Conservation (phyloP, 2,329 filamentous ascomycete genomes). For the Thermochaetoides dissita region DNA sequence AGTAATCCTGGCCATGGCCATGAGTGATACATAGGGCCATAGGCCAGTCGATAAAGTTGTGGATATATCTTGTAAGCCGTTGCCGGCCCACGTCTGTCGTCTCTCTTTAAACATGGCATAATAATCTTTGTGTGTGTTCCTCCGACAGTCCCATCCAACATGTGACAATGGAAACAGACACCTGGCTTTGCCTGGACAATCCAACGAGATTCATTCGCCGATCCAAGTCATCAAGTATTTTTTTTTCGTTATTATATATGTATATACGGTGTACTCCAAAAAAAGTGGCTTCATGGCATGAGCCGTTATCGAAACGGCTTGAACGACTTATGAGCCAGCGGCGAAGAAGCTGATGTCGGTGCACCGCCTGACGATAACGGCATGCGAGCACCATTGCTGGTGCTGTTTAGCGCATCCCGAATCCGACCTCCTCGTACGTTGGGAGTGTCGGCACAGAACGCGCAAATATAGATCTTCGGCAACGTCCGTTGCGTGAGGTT, state of each 20-base stretch:
- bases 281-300: background rate
- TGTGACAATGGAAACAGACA: background rate
- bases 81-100: constrained; percentile 5
- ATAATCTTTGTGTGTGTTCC: background rate
- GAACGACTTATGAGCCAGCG: constrained; percentile 31
- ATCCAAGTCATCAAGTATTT: no score
- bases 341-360: constrained; percentile 22
- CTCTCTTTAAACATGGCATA: background rate
- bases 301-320: constrained; percentile 28
- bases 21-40: no score
- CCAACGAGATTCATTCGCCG: no score
- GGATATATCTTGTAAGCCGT: background rate
- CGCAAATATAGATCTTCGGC: constrained; percentile 48
- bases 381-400: background rate
- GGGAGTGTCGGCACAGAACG: constrained; percentile 47
- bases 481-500: constrained; percentile 43
- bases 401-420: no score
- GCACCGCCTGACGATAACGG: constrained; percentile 14
- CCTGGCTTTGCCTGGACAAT: background rate
- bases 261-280: background rate
- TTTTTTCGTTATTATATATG: no score
- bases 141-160: background rate
- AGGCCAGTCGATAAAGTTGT: no score
- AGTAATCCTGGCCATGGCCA: no score
- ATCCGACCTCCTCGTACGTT: constrained; percentile 21